These are phyloP conservation scores for Arachis hypogaea DNA, from an alignment of 306 rosid genomes.

Conservation along the genomic window DNA sequence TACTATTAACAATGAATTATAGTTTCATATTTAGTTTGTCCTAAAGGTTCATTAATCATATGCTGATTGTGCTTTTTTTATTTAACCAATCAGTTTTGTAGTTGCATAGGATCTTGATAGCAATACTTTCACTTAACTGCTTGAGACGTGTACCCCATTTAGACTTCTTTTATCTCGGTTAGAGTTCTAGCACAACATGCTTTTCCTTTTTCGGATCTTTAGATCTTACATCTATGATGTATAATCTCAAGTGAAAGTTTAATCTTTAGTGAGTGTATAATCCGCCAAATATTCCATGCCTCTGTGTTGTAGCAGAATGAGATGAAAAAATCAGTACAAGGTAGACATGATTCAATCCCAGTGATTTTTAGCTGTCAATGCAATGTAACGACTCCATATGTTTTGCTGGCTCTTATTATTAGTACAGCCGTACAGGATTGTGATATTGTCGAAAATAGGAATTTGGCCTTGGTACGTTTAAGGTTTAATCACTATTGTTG, in stretches of 20 bases:
- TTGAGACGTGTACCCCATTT: slow-evolving; percentile 16
- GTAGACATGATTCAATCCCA: not conserved
- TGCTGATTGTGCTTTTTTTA: slow-evolving; percentile 17
- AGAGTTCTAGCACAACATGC: slow-evolving; percentile 29
- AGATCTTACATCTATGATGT: not conserved
- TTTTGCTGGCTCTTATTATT: not conserved
- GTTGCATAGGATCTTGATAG: slow-evolving; percentile 16
- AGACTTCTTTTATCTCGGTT: slow-evolving; percentile 1
- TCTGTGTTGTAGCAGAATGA: not conserved
- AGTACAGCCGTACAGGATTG: not conserved
- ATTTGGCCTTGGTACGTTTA: slow-evolving; percentile 1
- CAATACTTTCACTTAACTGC: slow-evolving; percentile 31
- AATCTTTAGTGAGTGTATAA: not conserved
- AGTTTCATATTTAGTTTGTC: slow-evolving; percentile 31
- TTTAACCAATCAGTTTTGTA: slow-evolving; percentile 3
- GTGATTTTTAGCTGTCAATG: slow-evolving; percentile 1
- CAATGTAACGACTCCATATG: not conserved
- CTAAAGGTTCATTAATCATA: slow-evolving; percentile 24
- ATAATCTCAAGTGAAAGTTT: slow-evolving; percentile 1
- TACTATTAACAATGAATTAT: slow-evolving; percentile 12
- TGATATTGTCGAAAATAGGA: slow-evolving; percentile 13
- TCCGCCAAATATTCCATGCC: slow-evolving; percentile 4
- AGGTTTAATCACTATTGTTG: not conserved
- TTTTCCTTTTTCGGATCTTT: not conserved
- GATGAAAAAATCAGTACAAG: too few species aligned